Base-by-base conservation (phyloP, 1,284 basidiomycete species). In the Ceratobasidium sp. region DNA sequence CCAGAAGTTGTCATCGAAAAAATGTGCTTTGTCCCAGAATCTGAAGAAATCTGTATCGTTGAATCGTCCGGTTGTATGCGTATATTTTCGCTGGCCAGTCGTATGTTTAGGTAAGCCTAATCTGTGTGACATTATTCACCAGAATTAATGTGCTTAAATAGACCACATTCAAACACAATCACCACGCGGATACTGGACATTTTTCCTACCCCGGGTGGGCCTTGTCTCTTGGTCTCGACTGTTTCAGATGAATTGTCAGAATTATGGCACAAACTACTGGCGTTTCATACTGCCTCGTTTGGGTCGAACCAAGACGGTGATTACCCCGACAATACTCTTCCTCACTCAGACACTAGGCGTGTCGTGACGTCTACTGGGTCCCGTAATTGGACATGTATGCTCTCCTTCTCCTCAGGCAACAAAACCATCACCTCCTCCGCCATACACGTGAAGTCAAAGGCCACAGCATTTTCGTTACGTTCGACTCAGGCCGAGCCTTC, bases 201-300 rank as follows among this genome's bases (percentile, higher is more conserved):
- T 6, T 67, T 76, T 38, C 44, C 62, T 16, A 30, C 74, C 27
- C 74, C 74, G 2, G 38, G 38, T 38, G 38, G 38, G 38, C 8
- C 38, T 3, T 38, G 8, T 38, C 38, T 38, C 38, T 38, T 38
- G 38, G 38, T 16, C 81, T 90, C 1, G 85, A 18, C 38, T 1
- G 88, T 74, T 76, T 82, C 6, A 64, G 81, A 0, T 55, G 79
- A 14, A 7, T 38, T 27, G 8, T 8, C 59, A 7, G 12, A 35
- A 27, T 46, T 38, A 16, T 27, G 55, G 27, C 64, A 57, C 3
- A 54, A 64, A 23, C 77, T 88, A 10, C 82, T 82, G 4, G 86
- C 87, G 4, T 89, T 88, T 80, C 90, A 91, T 78, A 89, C 88
- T 88, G 83, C 83, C 1, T 89, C 88, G 0, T 90, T 91, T 80